phyloP scores from a whole-genome alignment of 2,329 filamentous ascomycete genomes.

The Lachnellula cervina region DNA sequence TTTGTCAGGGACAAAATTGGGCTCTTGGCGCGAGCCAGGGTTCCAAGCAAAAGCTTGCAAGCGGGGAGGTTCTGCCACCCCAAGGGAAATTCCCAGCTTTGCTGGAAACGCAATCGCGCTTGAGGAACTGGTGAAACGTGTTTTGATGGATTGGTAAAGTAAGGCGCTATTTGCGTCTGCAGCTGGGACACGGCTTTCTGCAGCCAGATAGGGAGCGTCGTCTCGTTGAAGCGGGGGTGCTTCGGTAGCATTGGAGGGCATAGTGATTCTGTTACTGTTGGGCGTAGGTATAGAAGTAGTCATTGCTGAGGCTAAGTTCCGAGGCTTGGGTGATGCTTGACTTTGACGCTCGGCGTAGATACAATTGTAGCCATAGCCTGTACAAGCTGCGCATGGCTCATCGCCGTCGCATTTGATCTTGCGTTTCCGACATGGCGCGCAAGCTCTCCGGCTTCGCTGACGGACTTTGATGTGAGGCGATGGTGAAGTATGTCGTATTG shows the following conservation, averaged over 20 bases:
- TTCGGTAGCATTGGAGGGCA: background rate
- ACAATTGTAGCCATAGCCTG: constrained; percentile 21
- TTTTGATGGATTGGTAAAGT: constrained; percentile 10
- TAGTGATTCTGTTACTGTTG: background rate
- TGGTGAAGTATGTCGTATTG: background rate
- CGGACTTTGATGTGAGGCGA: constrained; percentile 3
- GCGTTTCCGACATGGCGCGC: constrained; percentile 22
- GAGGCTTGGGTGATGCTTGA: background rate
- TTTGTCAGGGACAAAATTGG: constrained; percentile 16
- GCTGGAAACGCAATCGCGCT: constrained; percentile 33
- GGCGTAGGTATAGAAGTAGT: background rate
- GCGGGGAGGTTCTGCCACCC: constrained; percentile 31
- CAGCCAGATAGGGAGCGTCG: constrained; percentile 27
- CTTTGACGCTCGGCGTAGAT: background rate
- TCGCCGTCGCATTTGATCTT: constrained; percentile 24
- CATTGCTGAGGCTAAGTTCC: background rate
- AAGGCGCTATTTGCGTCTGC: background rate
- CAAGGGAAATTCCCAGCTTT: constrained; percentile 30
- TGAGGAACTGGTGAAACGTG: constrained; percentile 24
- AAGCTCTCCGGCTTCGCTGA: constrained; percentile 18
- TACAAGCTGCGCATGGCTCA: constrained; percentile 19
- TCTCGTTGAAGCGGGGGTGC: constrained; percentile 13
- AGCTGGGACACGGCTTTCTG: constrained; percentile 6
- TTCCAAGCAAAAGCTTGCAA: constrained; percentile 37
- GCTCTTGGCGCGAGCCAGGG: constrained; percentile 29